These are phyloP conservation scores for Auricularia cornea DNA, from an alignment of 768 basidiomycete species.

Conservation along the genomic window DNA sequence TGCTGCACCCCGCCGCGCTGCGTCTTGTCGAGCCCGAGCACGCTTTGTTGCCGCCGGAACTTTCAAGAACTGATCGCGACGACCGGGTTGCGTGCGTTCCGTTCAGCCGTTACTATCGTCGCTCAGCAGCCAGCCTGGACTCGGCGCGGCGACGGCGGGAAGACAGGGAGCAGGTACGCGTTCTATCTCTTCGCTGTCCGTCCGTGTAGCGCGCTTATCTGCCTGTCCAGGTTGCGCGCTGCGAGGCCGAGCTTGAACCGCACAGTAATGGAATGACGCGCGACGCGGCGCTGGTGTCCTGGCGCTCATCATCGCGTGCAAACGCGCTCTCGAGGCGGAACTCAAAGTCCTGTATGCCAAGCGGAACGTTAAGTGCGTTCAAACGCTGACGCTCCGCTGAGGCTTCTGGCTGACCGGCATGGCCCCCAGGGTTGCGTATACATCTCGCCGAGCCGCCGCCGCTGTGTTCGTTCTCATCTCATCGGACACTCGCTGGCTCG, in stretches of 20 bases:
- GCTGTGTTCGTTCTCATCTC: background rate
- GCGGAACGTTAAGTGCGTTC: background rate
- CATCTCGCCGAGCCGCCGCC: background rate
- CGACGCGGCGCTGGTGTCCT: conserved; percentile 35
- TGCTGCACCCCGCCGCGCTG: background rate
- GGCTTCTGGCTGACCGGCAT: background rate
- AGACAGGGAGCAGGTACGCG: conserved; percentile 1
- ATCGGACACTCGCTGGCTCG: background rate
- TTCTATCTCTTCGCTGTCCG: conserved; percentile 36
- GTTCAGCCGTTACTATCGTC: background rate
- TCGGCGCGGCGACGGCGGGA: background rate
- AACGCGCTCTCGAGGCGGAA: conserved; percentile 37
- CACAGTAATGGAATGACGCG: conserved; percentile 17
- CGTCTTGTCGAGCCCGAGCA: background rate
- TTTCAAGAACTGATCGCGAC: background rate
- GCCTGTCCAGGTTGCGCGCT: conserved; percentile 47
- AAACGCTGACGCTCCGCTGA: background rate
- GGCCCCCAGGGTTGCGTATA: too few relatives aligned
- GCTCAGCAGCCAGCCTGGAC: background rate
- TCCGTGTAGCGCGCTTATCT: conserved; percentile 36
- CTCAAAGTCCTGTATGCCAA: conserved; percentile 18
- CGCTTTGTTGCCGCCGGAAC: background rate
- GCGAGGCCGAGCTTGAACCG: conserved; percentile 48
- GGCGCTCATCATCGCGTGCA: conserved; percentile 30
- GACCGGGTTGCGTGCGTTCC: background rate